A percentile compares a stretch with the other conserved stretches of the same genome.
These are phyloP conservation scores for Wickerhamiella kazuoi DNA, from an alignment of 805 yeast species.

Conservation along the genomic window DNA sequence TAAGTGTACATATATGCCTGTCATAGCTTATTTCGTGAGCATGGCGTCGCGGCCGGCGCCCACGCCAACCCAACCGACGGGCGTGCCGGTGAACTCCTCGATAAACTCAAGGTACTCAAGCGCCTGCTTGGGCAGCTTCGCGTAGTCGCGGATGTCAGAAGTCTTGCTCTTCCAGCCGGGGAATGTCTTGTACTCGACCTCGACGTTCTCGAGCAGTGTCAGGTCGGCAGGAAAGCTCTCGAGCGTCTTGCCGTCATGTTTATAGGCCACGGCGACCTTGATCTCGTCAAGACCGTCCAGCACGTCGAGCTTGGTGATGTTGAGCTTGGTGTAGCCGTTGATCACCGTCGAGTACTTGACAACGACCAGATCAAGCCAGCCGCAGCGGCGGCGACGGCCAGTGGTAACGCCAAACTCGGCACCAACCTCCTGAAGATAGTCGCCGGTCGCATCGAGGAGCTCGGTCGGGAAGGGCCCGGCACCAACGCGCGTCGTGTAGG, in stretches of 20 bases:
- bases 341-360: constrained; percentile 77
- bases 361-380: constrained; percentile 95
- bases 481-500: constrained; percentile 96
- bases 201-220: constrained; percentile 64
- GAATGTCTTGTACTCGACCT: constrained; percentile 75
- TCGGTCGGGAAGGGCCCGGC: constrained; percentile 99
- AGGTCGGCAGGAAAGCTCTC: constrained; percentile 88
- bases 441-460: constrained; percentile 77
- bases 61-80: constrained; percentile 93
- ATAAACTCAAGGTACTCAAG: constrained; percentile 68
- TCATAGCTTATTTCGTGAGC: constrained; percentile 36
- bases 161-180: constrained; percentile 92
- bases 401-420: constrained; percentile 97
- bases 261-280: constrained; percentile 72
- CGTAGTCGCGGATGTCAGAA: constrained; percentile 48
- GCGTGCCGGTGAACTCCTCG: constrained; percentile 68
- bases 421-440: constrained; percentile 74
- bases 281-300: constrained; percentile 79
- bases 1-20: neutral
- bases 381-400: constrained; percentile 97
- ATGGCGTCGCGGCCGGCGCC: constrained; percentile 94
- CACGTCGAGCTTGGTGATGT: constrained; percentile 91
- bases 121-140: constrained; percentile 76
- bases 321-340: constrained; percentile 86
- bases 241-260: constrained; percentile 56